Conservation (phyloP, 345 rosid species). For the Citropsis articulata region DNA sequence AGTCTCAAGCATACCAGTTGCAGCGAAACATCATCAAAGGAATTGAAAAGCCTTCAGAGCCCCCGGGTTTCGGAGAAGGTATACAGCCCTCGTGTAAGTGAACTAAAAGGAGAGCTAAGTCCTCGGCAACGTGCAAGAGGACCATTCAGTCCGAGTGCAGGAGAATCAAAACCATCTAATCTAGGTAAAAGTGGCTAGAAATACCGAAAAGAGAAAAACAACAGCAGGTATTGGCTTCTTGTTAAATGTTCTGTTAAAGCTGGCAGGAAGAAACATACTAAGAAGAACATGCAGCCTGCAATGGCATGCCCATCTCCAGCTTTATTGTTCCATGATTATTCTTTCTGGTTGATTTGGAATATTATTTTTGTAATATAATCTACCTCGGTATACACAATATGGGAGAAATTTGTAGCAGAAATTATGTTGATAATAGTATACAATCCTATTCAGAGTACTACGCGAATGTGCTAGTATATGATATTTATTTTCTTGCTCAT, state of each 20-base stretch:
- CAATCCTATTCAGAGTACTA: background rate
- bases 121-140: slow-evolving; percentile 58
- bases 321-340: background rate
- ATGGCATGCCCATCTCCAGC: background rate
- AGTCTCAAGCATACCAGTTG: slow-evolving; percentile 54
- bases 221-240: background rate
- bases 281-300: background rate
- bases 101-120: slow-evolving; percentile 48
- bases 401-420: background rate
- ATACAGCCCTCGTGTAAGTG: slow-evolving; percentile 54
- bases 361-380: background rate
- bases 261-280: background rate
- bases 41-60: slow-evolving; percentile 48
- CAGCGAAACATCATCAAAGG: slow-evolving; percentile 43
- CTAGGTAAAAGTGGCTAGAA: slow-evolving; percentile 60
- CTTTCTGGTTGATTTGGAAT: background rate
- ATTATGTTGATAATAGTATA: background rate
- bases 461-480: background rate
- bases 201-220: background rate
- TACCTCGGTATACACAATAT: background rate
- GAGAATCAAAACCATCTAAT: slow-evolving; percentile 54
- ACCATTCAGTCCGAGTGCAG: slow-evolving; percentile 53
- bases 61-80: slow-evolving; percentile 59
- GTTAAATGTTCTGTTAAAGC: background rate
- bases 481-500: background rate